Evolutionary conservation across 352 stramenopile genomes (phyloP).

Genomic region (Globisporangium iwayamae): DNA sequence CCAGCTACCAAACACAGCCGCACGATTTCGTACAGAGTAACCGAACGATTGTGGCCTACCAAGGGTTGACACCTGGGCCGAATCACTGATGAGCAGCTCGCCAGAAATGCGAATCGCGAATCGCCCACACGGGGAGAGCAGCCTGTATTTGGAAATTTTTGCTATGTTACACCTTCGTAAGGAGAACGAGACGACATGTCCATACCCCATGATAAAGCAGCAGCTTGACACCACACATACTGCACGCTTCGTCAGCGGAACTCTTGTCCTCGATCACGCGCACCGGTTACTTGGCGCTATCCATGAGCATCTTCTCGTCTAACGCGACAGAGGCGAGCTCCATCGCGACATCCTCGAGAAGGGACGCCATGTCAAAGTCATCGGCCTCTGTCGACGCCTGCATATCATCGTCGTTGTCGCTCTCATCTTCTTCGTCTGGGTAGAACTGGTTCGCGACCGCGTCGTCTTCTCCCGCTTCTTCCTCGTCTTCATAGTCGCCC

Average conservation of each 20-base stretch:
- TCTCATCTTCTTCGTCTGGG: slow-evolving; percentile 17
- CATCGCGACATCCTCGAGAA: slow-evolving; percentile 73
- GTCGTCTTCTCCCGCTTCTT: slow-evolving; percentile 22
- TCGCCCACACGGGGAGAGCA: not conserved
- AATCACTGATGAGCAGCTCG: not conserved
- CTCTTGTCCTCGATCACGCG: no score
- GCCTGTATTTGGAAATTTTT: slow-evolving; percentile 1
- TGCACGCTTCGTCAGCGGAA: not conserved
- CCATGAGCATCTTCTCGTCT: slow-evolving; percentile 33
- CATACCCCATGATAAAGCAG: not conserved
- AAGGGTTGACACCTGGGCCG: not conserved
- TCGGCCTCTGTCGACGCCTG: slow-evolving; percentile 9
- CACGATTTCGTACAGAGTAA: no score
- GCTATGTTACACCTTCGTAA: slow-evolving; percentile 6
- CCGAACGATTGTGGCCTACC: no score
- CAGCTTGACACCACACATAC: not conserved
- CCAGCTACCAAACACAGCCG: no score
- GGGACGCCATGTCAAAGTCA: slow-evolving; percentile 33
- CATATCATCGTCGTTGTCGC: slow-evolving; percentile 25
- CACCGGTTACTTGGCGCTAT: not conserved
- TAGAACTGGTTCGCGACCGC: slow-evolving; percentile 20
- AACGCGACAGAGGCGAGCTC: slow-evolving; percentile 61
- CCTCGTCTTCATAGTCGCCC: slow-evolving; percentile 24
- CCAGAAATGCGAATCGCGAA: not conserved
- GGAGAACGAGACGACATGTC: not conserved